Conservation (phyloP, 441 rosid genomes). For the Mallotus japonicus region DNA sequence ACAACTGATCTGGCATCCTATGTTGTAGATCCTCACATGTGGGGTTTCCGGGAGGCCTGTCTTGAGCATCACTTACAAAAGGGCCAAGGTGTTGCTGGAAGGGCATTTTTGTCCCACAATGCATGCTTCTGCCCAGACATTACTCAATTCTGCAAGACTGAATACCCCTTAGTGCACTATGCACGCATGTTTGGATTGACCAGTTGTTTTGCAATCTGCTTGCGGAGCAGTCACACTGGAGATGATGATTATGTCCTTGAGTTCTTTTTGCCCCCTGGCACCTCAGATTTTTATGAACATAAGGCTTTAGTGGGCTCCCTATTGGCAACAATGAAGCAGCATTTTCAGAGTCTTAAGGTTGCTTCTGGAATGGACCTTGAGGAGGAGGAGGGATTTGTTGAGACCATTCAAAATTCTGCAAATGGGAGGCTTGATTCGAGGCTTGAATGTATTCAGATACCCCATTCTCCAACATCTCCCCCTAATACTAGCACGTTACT, state of each 20-base stretch:
- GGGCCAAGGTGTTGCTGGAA: conserved; percentile 92
- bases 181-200: conserved; percentile 81
- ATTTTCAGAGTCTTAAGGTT: conserved; percentile 71
- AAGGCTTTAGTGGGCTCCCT: conserved; percentile 56
- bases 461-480: conserved; percentile 30
- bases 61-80: conserved; percentile 89
- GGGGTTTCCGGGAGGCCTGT: conserved; percentile 94
- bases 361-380: conserved; percentile 64
- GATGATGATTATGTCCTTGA: conserved; percentile 84
- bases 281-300: conserved; percentile 46
- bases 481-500: conserved; percentile 31
- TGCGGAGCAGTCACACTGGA: conserved; percentile 67
- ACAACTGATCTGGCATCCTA: conserved; percentile 81
- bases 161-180: conserved; percentile 89
- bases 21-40: conserved; percentile 77
- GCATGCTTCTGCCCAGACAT: conserved; percentile 72
- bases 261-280: conserved; percentile 65
- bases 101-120: conserved; percentile 69
- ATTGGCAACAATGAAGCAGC: conserved; percentile 72
- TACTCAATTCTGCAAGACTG: conserved; percentile 71
- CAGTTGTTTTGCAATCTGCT: conserved; percentile 76
- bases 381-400: conserved; percentile 54
- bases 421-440: conserved; percentile 47
- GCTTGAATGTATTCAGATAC: conserved; percentile 44
- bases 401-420: conserved; percentile 53